Base-by-base conservation (phyloP, 495 filamentous ascomycete genomes). In the Penicillium nucicola region DNA sequence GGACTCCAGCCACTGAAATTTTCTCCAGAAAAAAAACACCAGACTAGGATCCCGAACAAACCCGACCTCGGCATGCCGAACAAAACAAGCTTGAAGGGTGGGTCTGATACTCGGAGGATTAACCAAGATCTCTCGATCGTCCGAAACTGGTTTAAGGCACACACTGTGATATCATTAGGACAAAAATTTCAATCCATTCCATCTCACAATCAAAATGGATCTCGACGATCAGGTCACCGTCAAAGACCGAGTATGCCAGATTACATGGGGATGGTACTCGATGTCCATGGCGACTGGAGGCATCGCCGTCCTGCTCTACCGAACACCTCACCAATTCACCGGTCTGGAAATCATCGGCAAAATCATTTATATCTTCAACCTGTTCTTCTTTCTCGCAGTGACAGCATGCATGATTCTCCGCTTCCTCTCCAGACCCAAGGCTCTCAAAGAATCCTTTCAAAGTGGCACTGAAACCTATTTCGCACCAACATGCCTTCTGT, bases 401-500 rank as follows among this genome's bases (percentile, higher is more conserved):
- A 71, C 70, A 4, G 39, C 58, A 2, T 56, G 64, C 30, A 71
- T 84, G 50, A 56, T 60, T 4, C 58, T 74, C 13, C 81, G 82
- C 10, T 40, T 40, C 37, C 2, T 12, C 18, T 13, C 17, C 17
- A 40, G 11, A 6, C 37, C 19, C 19, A 53, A 60, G 13, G 72
- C 76, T 2, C 55, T 85, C 18, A 67, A 59, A 10, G 62, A 75
- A 34, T 78, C 81, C 5, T 60, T 85, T 49, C 71, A 71, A 2
- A 73, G 78, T 39, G 77, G 80, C 0, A 61, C 68, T 13, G 83
- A 86, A 61, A 71, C 74, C 5, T 72, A 84, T 15, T 83, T 84
- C 61, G 19, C 47, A 22, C 42, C 42, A n/a, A 53, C 55, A 19
- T 51, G 28, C 5, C 36, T 49, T 0, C 45, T 57, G 14, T 43